phyloP scores from a whole-genome alignment of 139 green algal genomes.

The Picocystis salinarum region DNA sequence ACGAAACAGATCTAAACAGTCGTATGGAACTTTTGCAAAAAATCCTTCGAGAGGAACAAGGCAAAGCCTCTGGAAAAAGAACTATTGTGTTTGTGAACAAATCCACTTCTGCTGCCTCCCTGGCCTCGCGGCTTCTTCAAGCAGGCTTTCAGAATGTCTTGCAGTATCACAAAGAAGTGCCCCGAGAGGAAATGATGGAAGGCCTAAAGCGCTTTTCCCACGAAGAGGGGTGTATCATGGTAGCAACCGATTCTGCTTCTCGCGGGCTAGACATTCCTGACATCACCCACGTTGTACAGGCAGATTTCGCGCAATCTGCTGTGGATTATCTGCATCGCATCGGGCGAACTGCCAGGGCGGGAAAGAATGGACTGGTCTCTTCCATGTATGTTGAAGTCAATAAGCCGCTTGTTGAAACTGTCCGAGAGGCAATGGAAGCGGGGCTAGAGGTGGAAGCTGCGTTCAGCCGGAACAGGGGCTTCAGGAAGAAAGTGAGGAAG shows the following conservation, averaged over 20 bases:
- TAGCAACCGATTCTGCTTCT: conserved; percentile 81
- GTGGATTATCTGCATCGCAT: conserved; percentile 89
- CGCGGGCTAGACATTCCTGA: conserved; percentile 67
- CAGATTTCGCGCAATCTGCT: conserved; percentile 72
- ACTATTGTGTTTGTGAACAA: conserved; percentile 11
- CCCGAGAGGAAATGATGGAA: conserved; percentile 16
- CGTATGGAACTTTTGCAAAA: background rate
- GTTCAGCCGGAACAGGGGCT: conserved; percentile 80
- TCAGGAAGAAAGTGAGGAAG: conserved; percentile 68
- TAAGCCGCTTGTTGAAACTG: conserved; percentile 37
- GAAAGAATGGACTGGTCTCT: conserved; percentile 51
- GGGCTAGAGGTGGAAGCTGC: conserved; percentile 57
- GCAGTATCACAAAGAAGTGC: conserved; percentile 32
- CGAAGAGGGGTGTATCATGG: conserved; percentile 39
- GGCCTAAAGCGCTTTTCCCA: conserved; percentile 20
- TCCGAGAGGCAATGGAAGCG: conserved; percentile 22
- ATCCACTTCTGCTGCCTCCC: background rate
- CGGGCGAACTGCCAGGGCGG: conserved; percentile 36
- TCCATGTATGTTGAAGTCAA: conserved; percentile 39
- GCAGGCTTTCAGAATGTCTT: background rate
- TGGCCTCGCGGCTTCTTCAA: background rate
- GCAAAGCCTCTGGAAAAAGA: no score
- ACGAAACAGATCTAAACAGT: background rate
- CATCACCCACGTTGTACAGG: conserved; percentile 23
- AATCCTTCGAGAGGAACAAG: background rate